Evolutionary conservation across 2,329 filamentous ascomycete species (phyloP), one percentile per base, ranked within the genome.

Genomic region (Emergomyces pasteurianus): DNA sequence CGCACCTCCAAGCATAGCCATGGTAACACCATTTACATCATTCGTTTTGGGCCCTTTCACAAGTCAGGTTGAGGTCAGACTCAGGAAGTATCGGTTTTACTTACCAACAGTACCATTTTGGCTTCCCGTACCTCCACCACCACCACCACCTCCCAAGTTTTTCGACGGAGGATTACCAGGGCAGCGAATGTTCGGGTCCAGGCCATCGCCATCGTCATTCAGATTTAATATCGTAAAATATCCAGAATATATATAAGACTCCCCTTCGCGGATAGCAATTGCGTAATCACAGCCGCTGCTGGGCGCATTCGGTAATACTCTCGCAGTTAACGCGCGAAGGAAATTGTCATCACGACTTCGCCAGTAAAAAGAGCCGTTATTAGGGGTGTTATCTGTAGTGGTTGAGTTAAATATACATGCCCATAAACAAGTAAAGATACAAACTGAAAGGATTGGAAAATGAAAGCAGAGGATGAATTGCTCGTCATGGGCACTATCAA

Each of bases 311-410:
- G 63, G 61, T 7, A 64, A 55, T n/a, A 34, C 46, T n/a, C 50
- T 23, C 10, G 10, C 38, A 18, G 16, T 23, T 14, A 21, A 4
- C 12, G 60, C 62, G 23, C 59, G 47, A 23, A 64, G 59, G 43
- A 64, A 63, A 6, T n/a, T 14, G 38, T 64, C 63, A 54, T 64
- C 63, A 21, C 58, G 56, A 38, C 61, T 63, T 28, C 63, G 63
- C 63, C 61, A 64, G 52, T 55, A 21, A 47, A 62, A 64, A 16
- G 61, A 59, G 23, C 63, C 63, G 46, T 64, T 64, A 58, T 64
- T 64, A 9, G 42, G 46, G 3, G 61, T 61, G 16, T 50, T 49
- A 26, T 46, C 63, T 64, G 36, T 46, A 43, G 34, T 21, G 18
- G n/a, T 47, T 1, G 26, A 47, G 38, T 59, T 60, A 36, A 36